These are phyloP conservation scores for Pestalotiopsis sp. DNA, from an alignment of 2,329 filamentous ascomycete species.

Conservation along the genomic window DNA sequence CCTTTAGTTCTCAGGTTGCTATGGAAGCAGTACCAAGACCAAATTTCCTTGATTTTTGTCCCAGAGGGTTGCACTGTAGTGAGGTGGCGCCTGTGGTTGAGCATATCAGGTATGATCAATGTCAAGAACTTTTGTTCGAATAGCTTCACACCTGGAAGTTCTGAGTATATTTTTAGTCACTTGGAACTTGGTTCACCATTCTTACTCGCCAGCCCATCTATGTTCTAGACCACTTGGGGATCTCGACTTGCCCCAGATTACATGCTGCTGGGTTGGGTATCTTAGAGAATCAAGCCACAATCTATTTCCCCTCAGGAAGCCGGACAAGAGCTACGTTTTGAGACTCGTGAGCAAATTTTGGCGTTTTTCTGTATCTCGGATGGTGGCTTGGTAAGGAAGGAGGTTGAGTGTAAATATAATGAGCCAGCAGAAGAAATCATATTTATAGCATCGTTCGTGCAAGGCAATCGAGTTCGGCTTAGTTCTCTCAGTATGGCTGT, in stretches of 20 bases:
- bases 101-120: not conserved
- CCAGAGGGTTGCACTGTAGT: not conserved
- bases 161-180: not conserved
- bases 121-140: not conserved
- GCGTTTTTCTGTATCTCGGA: not conserved
- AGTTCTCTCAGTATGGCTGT: not conserved
- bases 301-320: not conserved
- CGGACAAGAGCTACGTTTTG: not conserved
- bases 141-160: not conserved
- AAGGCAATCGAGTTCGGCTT: not conserved
- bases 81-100: not conserved
- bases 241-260: not conserved
- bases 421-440: too few relatives aligned
- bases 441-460: conserved; percentile 1
- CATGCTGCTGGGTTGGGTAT: not conserved
- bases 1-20: not conserved
- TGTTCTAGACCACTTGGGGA: not conserved
- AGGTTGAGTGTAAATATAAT: not conserved
- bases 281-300: not conserved
- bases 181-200: not conserved
- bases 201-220: not conserved
- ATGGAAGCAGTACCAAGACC: not conserved
- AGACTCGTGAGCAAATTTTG: not conserved
- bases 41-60: not conserved
- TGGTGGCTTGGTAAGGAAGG: not conserved